A percentile compares a stretch with the other conserved stretches of the same genome.
phyloP scores from a whole-genome alignment of 805 yeast genomes.

The Cyberlindnera sargentensis region DNA sequence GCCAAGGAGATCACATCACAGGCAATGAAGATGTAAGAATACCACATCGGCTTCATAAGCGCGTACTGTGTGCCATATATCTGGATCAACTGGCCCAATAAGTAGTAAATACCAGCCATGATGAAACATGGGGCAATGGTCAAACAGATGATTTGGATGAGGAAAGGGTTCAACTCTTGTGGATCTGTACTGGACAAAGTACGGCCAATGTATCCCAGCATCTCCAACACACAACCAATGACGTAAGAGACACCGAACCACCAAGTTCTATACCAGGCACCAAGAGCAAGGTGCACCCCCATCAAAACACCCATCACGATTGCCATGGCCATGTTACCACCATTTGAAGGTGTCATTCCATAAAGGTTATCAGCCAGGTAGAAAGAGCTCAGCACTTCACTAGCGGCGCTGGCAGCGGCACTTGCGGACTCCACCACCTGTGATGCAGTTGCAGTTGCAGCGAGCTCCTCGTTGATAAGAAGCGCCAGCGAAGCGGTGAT shows the following conservation, averaged over 20 bases:
- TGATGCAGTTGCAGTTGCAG: conserved; percentile 8
- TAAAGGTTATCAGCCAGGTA: conserved; percentile 18
- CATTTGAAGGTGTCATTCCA: conserved; percentile 42
- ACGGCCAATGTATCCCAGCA: conserved; percentile 64
- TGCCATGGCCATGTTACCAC: conserved; percentile 53
- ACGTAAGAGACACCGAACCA: conserved; percentile 60
- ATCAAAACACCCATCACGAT: conserved; percentile 46
- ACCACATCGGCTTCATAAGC: conserved; percentile 45
- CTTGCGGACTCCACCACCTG: conserved; percentile 9
- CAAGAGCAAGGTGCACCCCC: conserved; percentile 34
- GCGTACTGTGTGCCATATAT: conserved; percentile 54
- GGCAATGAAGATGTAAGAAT: conserved; percentile 55
- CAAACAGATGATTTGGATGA: conserved; percentile 60
- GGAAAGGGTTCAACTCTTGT: conserved; percentile 33
- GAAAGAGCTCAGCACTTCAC: conserved; percentile 5
- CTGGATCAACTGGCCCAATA: conserved; percentile 59
- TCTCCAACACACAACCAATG: conserved; percentile 52
- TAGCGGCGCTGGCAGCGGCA: conserved; percentile 7
- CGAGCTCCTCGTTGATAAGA: conserved; percentile 9
- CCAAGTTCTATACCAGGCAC: conserved; percentile 43
- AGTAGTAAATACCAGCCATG: conserved; percentile 77
- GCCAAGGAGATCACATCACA: conserved; percentile 60
- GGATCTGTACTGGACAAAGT: conserved; percentile 35
- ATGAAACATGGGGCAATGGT: conserved; percentile 79
- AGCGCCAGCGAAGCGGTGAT: conserved; percentile 14